Evolutionary conservation across 1,284 basidiomycete genomes (phyloP).

Genomic region (Fistulina hepatica): DNA sequence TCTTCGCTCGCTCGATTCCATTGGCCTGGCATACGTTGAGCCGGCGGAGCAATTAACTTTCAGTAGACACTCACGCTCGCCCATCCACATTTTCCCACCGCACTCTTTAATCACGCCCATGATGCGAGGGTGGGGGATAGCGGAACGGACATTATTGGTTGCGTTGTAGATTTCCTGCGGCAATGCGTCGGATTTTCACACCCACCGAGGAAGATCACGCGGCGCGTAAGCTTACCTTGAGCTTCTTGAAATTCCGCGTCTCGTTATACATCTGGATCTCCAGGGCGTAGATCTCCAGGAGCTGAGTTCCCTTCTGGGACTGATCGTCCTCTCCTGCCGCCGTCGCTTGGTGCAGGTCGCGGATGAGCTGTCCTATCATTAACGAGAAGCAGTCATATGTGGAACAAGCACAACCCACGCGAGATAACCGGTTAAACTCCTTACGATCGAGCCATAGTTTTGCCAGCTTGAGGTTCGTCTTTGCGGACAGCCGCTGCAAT

Average conservation of each 20-base stretch:
- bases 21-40: constrained; percentile 46
- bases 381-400: constrained; percentile 4
- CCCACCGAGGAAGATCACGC: constrained; percentile 1
- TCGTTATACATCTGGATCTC: constrained; percentile 99
- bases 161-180: constrained; percentile 92
- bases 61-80: constrained; percentile 65
- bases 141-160: constrained; percentile 84
- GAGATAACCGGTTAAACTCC: constrained; percentile 78
- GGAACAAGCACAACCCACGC: constrained; percentile 34
- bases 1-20: constrained; percentile 96
- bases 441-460: constrained; percentile 95
- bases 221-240: constrained; percentile 57
- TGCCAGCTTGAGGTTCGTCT: constrained; percentile 95
- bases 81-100: constrained; percentile 99
- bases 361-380: constrained; percentile 43
- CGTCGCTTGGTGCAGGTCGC: constrained; percentile 56
- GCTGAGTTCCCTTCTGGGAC: constrained; percentile 80
- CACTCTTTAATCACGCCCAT: constrained; percentile 99
- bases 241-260: constrained; percentile 87
- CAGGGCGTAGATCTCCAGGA: constrained; percentile 96
- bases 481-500: constrained; percentile 77
- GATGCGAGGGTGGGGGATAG: constrained; percentile 96
- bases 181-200: constrained; percentile 1
- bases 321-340: constrained; percentile 62
- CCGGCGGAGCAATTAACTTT: neutral